Evolutionary conservation across 805 yeast genomes (phyloP).

Genomic region (Wickerhamiella lipophila): DNA sequence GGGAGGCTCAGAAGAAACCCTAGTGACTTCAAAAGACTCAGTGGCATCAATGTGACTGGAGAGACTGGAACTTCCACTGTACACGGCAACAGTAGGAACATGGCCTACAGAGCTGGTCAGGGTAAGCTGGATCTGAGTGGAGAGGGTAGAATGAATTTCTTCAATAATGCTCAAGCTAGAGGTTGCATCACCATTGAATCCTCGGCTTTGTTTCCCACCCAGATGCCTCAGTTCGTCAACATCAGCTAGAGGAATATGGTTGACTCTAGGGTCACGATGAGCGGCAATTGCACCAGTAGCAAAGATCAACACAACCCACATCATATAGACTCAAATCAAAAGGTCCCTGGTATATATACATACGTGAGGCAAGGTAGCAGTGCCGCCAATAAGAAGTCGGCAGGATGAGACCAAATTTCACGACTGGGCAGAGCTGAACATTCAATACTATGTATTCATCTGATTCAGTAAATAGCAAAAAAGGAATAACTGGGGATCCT

Average conservation of each 20-base stretch:
- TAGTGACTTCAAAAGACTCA: too few species aligned
- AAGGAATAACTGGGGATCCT: too few species aligned
- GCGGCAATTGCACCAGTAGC: constrained; percentile 3
- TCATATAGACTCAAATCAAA: not conserved
- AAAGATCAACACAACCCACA: constrained; percentile 1
- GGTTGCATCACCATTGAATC: not conserved
- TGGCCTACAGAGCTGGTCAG: not conserved
- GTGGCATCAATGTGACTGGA: not conserved
- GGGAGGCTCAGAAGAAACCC: not conserved
- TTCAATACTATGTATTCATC: too few species aligned
- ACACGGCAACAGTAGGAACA: not conserved
- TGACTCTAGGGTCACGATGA: not conserved
- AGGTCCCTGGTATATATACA: not conserved
- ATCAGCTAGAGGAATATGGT: not conserved
- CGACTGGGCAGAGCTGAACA: not conserved
- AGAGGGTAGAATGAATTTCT: not conserved
- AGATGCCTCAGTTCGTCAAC: not conserved
- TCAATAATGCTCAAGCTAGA: not conserved
- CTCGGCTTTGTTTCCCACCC: not conserved
- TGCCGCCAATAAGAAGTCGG: not conserved
- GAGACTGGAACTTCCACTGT: not conserved
- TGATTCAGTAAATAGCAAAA: too few species aligned
- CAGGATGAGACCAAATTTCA: constrained; percentile 1
- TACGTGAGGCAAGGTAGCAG: not conserved
- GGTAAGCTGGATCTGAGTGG: not conserved